Evolutionary conservation across 257 asterid genomes (phyloP).

Genomic region (Scutellaria baicalensis): DNA sequence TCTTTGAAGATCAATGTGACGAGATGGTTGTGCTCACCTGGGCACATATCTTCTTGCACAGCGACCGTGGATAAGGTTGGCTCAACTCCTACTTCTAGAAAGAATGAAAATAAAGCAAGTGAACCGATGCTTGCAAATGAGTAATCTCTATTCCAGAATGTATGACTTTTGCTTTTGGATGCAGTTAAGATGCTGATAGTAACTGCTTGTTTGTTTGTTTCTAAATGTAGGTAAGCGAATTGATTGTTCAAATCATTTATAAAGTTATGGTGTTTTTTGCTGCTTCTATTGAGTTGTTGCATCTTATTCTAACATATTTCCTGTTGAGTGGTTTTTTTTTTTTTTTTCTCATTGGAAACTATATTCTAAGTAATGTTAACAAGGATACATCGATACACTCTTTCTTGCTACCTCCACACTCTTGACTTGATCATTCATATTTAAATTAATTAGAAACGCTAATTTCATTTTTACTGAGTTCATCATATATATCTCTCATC

Average conservation of each 20-base stretch:
- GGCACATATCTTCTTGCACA: not conserved
- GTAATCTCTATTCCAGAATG: not conserved
- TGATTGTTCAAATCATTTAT: not conserved
- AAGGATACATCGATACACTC: no score
- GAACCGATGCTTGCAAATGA: not conserved
- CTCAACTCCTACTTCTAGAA: not conserved
- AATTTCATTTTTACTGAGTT: no score
- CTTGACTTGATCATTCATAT: no score
- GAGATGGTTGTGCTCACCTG: not conserved
- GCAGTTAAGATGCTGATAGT: not conserved
- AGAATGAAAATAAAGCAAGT: slow-evolving; percentile 1
- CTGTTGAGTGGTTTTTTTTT: not conserved
- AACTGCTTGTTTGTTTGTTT: not conserved
- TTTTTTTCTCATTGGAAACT: no score
- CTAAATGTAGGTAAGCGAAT: not conserved
- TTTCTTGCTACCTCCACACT: no score
- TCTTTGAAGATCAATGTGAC: not conserved
- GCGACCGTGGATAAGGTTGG: not conserved
- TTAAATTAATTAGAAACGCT: no score
- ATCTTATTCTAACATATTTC: not conserved
- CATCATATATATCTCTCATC: no score
- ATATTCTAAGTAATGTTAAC: no score
- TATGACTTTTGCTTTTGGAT: not conserved
- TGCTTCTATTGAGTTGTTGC: not conserved
- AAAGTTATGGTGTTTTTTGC: not conserved